A percentile compares a stretch with the other conserved stretches of the same genome.
Conservation (phyloP, 331 rosid genomes). For the Phaseolus coccineus region DNA sequence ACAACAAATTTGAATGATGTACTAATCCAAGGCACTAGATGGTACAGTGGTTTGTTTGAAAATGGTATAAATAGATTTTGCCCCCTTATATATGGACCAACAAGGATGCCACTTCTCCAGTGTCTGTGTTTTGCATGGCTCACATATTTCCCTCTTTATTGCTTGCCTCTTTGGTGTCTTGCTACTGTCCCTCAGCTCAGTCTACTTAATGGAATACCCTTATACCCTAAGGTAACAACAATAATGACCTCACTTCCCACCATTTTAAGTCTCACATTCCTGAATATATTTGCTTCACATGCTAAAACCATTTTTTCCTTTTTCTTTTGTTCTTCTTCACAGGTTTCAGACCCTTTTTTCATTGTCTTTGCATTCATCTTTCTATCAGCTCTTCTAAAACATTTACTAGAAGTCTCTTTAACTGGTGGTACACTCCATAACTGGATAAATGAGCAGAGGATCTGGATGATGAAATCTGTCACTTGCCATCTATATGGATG, state of each 20-base stretch:
- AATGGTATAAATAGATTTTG: slow-evolving; percentile 66
- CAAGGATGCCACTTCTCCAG: slow-evolving; percentile 58
- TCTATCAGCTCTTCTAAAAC: slow-evolving; percentile 52
- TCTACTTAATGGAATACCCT: slow-evolving; percentile 57
- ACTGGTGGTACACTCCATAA: slow-evolving; percentile 56
- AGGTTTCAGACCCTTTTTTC: slow-evolving; percentile 60
- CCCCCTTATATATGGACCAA: slow-evolving; percentile 64
- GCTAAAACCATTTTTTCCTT: neutral
- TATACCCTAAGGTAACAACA: slow-evolving; percentile 74
- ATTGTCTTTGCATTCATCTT: slow-evolving; percentile 52
- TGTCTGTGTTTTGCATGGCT: slow-evolving; percentile 65
- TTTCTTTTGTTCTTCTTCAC: neutral
- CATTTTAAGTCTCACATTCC: slow-evolving; percentile 16
- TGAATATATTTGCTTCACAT: slow-evolving; percentile 11
- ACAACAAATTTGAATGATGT: slow-evolving; percentile 66
- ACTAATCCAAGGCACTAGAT: slow-evolving; percentile 72
- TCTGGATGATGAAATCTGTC: slow-evolving; percentile 76
- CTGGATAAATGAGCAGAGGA: slow-evolving; percentile 70
- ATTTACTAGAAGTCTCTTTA: slow-evolving; percentile 55
- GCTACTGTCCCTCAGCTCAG: slow-evolving; percentile 77
- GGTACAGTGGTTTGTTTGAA: slow-evolving; percentile 69
- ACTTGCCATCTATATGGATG: slow-evolving; percentile 65
- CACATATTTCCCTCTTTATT: slow-evolving; percentile 61
- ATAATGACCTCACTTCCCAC: neutral
- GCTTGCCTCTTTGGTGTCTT: slow-evolving; percentile 67